Percentiles rank a stretch among this genome's conserved stretches.
phyloP scores from a whole-genome alignment of 2,329 filamentous ascomycete species.

The Blastomyces gilchristii region DNA sequence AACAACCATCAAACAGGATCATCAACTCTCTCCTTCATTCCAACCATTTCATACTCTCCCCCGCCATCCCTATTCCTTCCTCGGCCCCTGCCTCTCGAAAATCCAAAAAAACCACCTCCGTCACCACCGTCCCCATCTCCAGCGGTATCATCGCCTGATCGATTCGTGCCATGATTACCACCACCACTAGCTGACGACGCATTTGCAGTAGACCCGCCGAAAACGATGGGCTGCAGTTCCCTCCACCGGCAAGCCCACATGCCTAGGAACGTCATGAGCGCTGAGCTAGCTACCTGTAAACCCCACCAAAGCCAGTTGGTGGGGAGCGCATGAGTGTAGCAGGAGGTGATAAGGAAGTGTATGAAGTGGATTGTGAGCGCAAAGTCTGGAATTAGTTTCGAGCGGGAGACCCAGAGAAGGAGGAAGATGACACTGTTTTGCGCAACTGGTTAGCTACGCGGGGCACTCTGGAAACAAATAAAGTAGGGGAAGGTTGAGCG shows the following conservation, averaged over 20 bases:
- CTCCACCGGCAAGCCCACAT: slow-evolving; percentile 88
- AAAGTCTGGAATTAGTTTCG: slow-evolving; percentile 92
- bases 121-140: slow-evolving; percentile 25
- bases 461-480: not conserved
- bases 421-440: slow-evolving; percentile 64
- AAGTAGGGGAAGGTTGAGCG: not conserved
- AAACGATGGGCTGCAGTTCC: slow-evolving; percentile 78
- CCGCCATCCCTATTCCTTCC: slow-evolving; percentile 20
- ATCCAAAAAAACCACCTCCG: slow-evolving; percentile 12
- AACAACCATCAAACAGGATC: slow-evolving; percentile 40
- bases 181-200: slow-evolving; percentile 25
- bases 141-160: slow-evolving; percentile 15
- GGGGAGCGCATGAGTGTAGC: slow-evolving; percentile 71
- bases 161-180: slow-evolving; percentile 36
- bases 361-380: slow-evolving; percentile 78
- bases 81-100: slow-evolving; percentile 18
- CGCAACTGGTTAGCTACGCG: not conserved
- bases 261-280: slow-evolving; percentile 59
- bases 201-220: slow-evolving; percentile 45
- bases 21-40: slow-evolving; percentile 40
- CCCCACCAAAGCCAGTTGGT: slow-evolving; percentile 79
- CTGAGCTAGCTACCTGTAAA: slow-evolving; percentile 50
- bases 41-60: slow-evolving; percentile 54
- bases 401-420: slow-evolving; percentile 71
- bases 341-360: slow-evolving; percentile 63